These are phyloP conservation scores for Phaseolus lunatus DNA, from an alignment of 306 rosid species.

Conservation along the genomic window DNA sequence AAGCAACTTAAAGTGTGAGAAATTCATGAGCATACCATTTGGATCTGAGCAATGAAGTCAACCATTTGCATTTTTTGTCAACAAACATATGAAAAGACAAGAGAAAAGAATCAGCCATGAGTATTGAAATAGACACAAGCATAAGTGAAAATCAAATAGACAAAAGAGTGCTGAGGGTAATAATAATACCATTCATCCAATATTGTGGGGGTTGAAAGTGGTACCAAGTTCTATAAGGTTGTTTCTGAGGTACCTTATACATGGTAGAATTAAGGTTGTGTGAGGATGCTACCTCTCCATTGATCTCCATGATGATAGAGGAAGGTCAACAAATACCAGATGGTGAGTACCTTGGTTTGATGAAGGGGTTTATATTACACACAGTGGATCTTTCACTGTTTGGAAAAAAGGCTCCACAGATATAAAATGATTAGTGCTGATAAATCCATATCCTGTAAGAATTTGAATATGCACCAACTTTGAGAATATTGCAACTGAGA, in stretches of 20 bases:
- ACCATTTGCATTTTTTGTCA: slow-evolving; percentile 34
- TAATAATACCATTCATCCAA: slow-evolving; percentile 55
- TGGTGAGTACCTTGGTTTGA: not conserved
- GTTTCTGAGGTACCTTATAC: slow-evolving; percentile 34
- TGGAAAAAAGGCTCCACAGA: not conserved
- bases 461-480: not conserved
- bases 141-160: not conserved
- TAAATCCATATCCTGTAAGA: too few species aligned
- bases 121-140: not conserved
- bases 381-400: not conserved
- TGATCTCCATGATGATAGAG: slow-evolving; percentile 18
- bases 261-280: not conserved
- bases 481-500: not conserved
- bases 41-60: slow-evolving; percentile 58
- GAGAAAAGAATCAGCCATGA: slow-evolving; percentile 36
- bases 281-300: not conserved
- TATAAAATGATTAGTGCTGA: not conserved
- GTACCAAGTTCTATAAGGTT: slow-evolving; percentile 55
- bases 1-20: not conserved
- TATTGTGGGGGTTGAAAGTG: slow-evolving; percentile 53
- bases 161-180: not conserved
- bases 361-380: not conserved
- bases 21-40: slow-evolving; percentile 50
- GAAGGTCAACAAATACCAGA: slow-evolving; percentile 9
- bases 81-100: slow-evolving; percentile 43